Base-by-base conservation (phyloP, 2,329 filamentous ascomycete genomes). In the Sporothrix curviconia region DNA sequence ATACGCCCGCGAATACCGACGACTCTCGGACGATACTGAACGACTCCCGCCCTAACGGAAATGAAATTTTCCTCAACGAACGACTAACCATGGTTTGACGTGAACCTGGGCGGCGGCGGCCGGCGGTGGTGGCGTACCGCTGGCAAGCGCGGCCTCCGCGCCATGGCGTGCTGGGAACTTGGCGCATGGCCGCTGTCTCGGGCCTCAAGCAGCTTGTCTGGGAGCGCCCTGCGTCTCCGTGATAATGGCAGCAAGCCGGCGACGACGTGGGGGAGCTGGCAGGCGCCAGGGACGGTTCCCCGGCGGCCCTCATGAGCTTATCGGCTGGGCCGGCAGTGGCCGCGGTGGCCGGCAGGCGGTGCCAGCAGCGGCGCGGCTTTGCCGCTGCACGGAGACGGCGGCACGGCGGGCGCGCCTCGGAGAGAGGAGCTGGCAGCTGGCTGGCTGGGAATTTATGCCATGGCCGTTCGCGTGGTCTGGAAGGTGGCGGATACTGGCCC, bases 401-500 rank as follows among this genome's bases (percentile, higher is more conserved):
- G 79, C 3, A n/a, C 68, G 69, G 1, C 67, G 82, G 4, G 37
- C 14, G 25, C 36, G 17, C 34, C 46, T 32, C 49, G 32, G 34
- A 55, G 30, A 22, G 40, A 17, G 46, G 50, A 12, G 15, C 32
- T 44, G 36, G 34, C 56, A 34, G 11, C 17, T 43, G 19, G 78
- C 87, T 6, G 68, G 74, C 32, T 74, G 76, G 25, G 87, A 92
- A 68, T 71, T 90, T 78, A 77, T 71, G 78, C 75, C 8, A 85
- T 81, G 44, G 65, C 85, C 17, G 83, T 81, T 72, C 76, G 80
- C 49, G 84, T 91, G 3, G 76, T 76, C 6, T 82, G 80, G 77
- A 79, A 88, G 69, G 83, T 82, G 19, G 69, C 44, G 62, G 74
- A 14, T 84, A 84, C 68, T 94, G 88, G 76, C 76, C 76, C 30